Percentiles rank a stretch among this genome's conserved stretches.
Conservation (phyloP, 1,139 yeast species). For the Diutina pseudorugosa region DNA sequence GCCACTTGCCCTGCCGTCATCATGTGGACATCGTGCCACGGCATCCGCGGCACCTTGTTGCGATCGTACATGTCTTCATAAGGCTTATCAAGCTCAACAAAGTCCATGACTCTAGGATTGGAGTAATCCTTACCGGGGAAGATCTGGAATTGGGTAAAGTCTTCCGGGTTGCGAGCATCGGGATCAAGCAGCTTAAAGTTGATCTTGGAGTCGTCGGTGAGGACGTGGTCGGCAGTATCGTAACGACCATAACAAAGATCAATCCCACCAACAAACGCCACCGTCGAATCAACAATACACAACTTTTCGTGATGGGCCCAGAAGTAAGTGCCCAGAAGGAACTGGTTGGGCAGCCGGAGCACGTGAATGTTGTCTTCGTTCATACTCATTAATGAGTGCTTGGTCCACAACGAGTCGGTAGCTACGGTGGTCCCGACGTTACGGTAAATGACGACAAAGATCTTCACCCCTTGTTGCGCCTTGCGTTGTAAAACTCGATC, state of each 20-base stretch:
- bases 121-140: slow-evolving; percentile 98
- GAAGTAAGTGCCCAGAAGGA: slow-evolving; percentile 83
- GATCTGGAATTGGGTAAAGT: slow-evolving; percentile 42
- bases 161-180: slow-evolving; percentile 20
- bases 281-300: slow-evolving; percentile 74
- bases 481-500: slow-evolving; percentile 81
- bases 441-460: slow-evolving; percentile 86
- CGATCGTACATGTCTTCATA: slow-evolving; percentile 91
- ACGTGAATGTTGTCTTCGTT: slow-evolving; percentile 79
- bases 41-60: slow-evolving; percentile 78
- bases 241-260: slow-evolving; percentile 93
- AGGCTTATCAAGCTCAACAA: slow-evolving; percentile 69
- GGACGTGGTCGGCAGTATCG: slow-evolving; percentile 92
- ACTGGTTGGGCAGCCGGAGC: slow-evolving; percentile 89
- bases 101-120: slow-evolving; percentile 87
- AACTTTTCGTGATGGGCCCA: slow-evolving; percentile 99
- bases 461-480: slow-evolving; percentile 91
- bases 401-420: slow-evolving; percentile 88
- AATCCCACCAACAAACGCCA: slow-evolving; percentile 90
- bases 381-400: slow-evolving; percentile 77
- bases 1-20: slow-evolving; percentile 94
- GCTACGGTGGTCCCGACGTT: slow-evolving; percentile 91
- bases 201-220: slow-evolving; percentile 56
- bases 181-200: slow-evolving; percentile 26
- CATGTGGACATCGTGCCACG: slow-evolving; percentile 99